Percentiles rank a stretch among this genome's conserved stretches.
These are phyloP conservation scores for Gomphus bonarii DNA, from an alignment of 1,284 basidiomycete species.

Conservation along the genomic window DNA sequence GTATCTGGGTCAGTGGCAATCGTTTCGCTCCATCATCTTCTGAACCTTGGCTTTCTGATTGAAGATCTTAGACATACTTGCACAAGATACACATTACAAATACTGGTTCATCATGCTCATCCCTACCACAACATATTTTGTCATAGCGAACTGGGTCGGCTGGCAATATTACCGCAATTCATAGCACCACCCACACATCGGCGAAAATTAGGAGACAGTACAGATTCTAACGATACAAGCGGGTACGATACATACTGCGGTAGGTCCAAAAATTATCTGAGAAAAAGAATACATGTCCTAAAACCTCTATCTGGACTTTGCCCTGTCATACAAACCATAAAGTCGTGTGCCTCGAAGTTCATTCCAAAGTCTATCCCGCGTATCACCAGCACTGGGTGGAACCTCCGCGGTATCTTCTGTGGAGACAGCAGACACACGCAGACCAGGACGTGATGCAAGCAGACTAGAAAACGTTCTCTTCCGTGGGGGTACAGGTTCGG, in stretches of 20 bases:
- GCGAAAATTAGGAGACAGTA: not conserved
- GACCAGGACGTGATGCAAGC: constrained; percentile 26
- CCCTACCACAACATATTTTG: constrained; percentile 76
- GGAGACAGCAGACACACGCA: constrained; percentile 7
- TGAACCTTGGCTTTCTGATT: constrained; percentile 1
- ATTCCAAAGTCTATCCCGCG: constrained; percentile 43
- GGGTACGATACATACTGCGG: not conserved
- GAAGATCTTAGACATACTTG: constrained; percentile 53
- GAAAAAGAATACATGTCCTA: not conserved
- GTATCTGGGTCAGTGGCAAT: constrained; percentile 29
- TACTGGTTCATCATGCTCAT: constrained; percentile 74
- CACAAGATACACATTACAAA: constrained; percentile 78
- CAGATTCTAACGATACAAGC: not conserved
- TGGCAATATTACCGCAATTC: constrained; percentile 93
- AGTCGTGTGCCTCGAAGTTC: constrained; percentile 43
- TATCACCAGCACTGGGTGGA: constrained; percentile 24
- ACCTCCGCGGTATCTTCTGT: constrained; percentile 18
- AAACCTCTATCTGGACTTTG: not conserved
- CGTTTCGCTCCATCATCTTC: not conserved
- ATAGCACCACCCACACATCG: constrained; percentile 21
- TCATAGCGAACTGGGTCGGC: constrained; percentile 94
- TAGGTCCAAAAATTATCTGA: not conserved
- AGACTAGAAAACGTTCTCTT: constrained; percentile 29
- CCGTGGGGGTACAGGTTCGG: constrained; percentile 19
- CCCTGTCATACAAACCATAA: not conserved